Evolutionary conservation across 768 basidiomycete species (phyloP).

Genomic region (Podaxis mareebaensis): DNA sequence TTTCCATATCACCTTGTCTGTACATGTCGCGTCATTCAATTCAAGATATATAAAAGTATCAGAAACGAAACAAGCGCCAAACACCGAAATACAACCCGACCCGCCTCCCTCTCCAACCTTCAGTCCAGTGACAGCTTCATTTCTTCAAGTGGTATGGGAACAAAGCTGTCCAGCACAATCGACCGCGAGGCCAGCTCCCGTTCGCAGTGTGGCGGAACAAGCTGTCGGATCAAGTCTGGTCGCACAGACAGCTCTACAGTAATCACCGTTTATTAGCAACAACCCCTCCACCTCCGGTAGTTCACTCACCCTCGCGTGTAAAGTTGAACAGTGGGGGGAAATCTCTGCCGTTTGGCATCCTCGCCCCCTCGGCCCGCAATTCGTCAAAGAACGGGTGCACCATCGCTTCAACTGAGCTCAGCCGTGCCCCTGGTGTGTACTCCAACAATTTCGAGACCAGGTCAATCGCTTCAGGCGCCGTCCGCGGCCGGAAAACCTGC

Average conservation of each 20-base stretch:
- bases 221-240: constrained; percentile 88
- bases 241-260: constrained; percentile 88
- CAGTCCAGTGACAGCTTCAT: constrained; percentile 92
- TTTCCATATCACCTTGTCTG: constrained; percentile 22
- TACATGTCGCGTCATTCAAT: constrained; percentile 33
- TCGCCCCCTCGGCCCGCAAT: constrained; percentile 82
- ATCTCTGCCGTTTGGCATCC: constrained; percentile 97
- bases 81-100: constrained; percentile 18
- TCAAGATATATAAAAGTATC: constrained; percentile 46
- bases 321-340: constrained; percentile 95
- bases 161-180: constrained; percentile 88
- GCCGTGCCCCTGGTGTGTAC: constrained; percentile 93
- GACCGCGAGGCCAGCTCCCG: constrained; percentile 82
- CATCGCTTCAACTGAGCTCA: constrained; percentile 91
- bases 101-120: constrained; percentile 26
- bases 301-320: constrained; percentile 84
- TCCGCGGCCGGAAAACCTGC: constrained; percentile 97
- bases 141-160: constrained; percentile 97
- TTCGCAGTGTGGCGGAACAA: constrained; percentile 91
- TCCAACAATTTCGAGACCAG: constrained; percentile 93
- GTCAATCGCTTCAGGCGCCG: constrained; percentile 94
- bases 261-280: too few relatives aligned
- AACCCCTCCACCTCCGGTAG: neutral
- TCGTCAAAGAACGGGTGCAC: constrained; percentile 98
- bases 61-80: constrained; percentile 27